Percentiles rank a stretch among this genome's conserved stretches.
phyloP scores from a whole-genome alignment of 805 yeast species.

The Saccharomyces paradoxus region DNA sequence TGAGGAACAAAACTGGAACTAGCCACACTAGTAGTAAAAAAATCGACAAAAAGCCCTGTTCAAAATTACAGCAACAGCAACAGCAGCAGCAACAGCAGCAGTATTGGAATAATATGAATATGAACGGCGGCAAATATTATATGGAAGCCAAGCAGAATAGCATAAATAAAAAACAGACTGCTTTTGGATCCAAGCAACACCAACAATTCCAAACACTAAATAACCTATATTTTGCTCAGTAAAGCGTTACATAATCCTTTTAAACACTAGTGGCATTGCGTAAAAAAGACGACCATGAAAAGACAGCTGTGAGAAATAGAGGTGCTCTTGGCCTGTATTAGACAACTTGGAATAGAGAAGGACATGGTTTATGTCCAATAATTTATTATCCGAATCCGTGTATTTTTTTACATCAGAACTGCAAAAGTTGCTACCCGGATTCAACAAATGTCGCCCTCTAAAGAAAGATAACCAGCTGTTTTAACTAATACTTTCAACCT shows the following conservation, averaged over 20 bases:
- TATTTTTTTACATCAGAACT: slow-evolving; percentile 4
- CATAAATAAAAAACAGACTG: not conserved
- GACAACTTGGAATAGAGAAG: not conserved
- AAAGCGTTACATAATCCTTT: not conserved
- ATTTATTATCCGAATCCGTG: not conserved
- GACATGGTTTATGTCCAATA: not conserved
- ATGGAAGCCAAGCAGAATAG: not conserved
- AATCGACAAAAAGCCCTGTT: not conserved
- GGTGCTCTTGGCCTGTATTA: not conserved
- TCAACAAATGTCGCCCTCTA: too few relatives aligned
- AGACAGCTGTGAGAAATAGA: not conserved
- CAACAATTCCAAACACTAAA: not conserved
- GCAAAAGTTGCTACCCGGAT: not conserved
- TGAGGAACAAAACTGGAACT: not conserved
- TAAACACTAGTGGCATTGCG: not conserved
- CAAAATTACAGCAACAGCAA: not conserved
- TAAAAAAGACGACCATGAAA: not conserved
- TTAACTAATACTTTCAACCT: not conserved
- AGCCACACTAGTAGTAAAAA: not conserved
- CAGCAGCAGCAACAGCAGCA: not conserved
- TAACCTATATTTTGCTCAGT: not conserved
- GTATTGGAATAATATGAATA: not conserved
- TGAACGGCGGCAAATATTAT: not conserved
- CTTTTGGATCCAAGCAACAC: not conserved
- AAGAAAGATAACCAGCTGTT: not conserved